Evolutionary conservation across 345 rosid species (phyloP), one percentile per base, ranked within the genome.

Genomic region (Acer negundo): DNA sequence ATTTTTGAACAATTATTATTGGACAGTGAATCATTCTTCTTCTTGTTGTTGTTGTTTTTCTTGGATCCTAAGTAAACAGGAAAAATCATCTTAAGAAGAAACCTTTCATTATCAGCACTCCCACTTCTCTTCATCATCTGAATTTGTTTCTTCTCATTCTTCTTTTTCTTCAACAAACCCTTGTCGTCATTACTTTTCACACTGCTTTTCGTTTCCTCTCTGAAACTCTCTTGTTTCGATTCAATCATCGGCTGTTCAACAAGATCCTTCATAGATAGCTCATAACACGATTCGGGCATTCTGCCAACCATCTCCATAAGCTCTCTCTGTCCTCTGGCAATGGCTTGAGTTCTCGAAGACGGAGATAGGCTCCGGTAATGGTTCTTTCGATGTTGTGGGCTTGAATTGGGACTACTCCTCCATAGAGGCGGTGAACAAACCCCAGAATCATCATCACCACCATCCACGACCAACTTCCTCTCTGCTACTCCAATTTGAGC

Each of bases 281-380:
- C 98, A 80, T 93, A 93, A 78, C 91, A 91, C 16, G 97, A 87
- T 82, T 95, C 98, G 0, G 97, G 94, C 97, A 95, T 95, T 72
- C 74, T 84, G 76, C 89, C 90, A 11, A 93, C 97, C 97, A 95
- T 90, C 19, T 93, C 97, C 98, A 93, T 91, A 44, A 95, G 94
- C 92, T 95, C 98, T 74, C 78, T 85, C 20, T 93, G 97, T 1
- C 98, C 98, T 78, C 90, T 89, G 19, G 90, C 94, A 16, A 95
- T 89, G 0, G 97, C 98, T 71, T 92, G 90, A 20, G 90, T 83
- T 74, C 85, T 91, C 0, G 97, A 91, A 2, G 87, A 64, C 5
- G 98, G 98, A 0, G 98, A 95, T 28, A 95, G 78, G 47, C 82
- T 82, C 65, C 87, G 42, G 80, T 91, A 89, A 74, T 86, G 75